Evolutionary conservation across 768 basidiomycete genomes (phyloP), one percentile per base, ranked within the genome.

Genomic region (Suillus sp.): DNA sequence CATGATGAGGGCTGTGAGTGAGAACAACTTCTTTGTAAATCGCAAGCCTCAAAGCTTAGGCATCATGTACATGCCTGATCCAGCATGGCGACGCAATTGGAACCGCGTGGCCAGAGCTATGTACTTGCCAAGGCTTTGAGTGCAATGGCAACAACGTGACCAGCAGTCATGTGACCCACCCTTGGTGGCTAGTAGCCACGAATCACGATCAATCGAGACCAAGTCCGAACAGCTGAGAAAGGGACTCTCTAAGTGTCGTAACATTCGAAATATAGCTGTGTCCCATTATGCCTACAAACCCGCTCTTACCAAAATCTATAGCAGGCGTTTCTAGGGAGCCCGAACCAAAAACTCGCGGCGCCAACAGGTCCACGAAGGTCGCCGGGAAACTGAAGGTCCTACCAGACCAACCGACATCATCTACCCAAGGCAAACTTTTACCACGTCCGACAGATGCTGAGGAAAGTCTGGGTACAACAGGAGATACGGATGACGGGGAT

Each of bases 371-470:
- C 22, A 92, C 91, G 0, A 93, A 93, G 72, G 85, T 89, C 10
- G 88, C 89, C 14, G 91, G 92, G 50, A 95, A 95, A 74, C 85
- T 95, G 67, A 94, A 95, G 71, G 91, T 95, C 18, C 81, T 95
- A 35, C 93, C 93, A 55, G 93, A 95, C 71, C 89, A 94, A 70
- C 91, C 90, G 7, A 89, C 91, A 38, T 78, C 81, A 43, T 62
- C 38, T 27, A 64, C 42, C 8, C 64, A 45, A 22, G 9, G 14
- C 25, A 62, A 64, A 35, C 47, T 71, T 74, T 38, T 72, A 66
- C 65, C 66, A 25, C 37, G 56, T 4, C 38, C n/a, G n/a, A n/a
- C 63, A 4, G 69, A 69, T 27, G 57, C 62, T 14, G 80, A 84
- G 22, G 86, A 86, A 58, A 80, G 81, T 56, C 71, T 74, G 4